phyloP scores from a whole-genome alignment of 306 rosid genomes.

The Carpinus viminea region DNA sequence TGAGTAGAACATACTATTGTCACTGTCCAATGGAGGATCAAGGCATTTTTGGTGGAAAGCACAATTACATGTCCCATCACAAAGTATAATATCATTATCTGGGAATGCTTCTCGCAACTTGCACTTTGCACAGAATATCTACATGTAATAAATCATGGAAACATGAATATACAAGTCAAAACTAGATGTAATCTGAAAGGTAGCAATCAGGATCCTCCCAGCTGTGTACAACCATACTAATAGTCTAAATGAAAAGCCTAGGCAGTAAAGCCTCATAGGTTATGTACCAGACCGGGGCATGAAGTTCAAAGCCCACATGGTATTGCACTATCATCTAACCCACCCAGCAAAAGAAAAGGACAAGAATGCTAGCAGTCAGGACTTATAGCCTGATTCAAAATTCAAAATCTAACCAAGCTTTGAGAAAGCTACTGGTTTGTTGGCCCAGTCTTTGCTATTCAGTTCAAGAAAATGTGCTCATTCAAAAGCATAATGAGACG shows the following conservation, averaged over 20 bases:
- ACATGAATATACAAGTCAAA: slow-evolving; percentile 21
- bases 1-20: slow-evolving; percentile 55
- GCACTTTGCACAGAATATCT: slow-evolving; percentile 88
- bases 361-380: neutral
- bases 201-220: neutral
- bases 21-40: slow-evolving; percentile 78
- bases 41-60: slow-evolving; percentile 89
- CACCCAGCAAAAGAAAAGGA: neutral
- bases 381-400: neutral
- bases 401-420: slow-evolving; percentile 6
- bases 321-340: neutral
- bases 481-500: neutral
- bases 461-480: neutral
- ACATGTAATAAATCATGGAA: slow-evolving; percentile 31
- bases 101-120: slow-evolving; percentile 65
- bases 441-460: neutral
- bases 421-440: slow-evolving; percentile 1
- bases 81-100: slow-evolving; percentile 75
- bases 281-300: neutral
- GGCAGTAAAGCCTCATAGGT: neutral
- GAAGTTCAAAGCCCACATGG: neutral
- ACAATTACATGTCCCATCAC: slow-evolving; percentile 83
- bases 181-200: neutral
- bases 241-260: neutral
- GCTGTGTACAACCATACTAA: slow-evolving; percentile 4